A percentile compares a stretch with the other conserved stretches of the same genome.
These are phyloP conservation scores for Mytilinidion resinicola DNA, from an alignment of 495 filamentous ascomycete genomes.

Conservation along the genomic window DNA sequence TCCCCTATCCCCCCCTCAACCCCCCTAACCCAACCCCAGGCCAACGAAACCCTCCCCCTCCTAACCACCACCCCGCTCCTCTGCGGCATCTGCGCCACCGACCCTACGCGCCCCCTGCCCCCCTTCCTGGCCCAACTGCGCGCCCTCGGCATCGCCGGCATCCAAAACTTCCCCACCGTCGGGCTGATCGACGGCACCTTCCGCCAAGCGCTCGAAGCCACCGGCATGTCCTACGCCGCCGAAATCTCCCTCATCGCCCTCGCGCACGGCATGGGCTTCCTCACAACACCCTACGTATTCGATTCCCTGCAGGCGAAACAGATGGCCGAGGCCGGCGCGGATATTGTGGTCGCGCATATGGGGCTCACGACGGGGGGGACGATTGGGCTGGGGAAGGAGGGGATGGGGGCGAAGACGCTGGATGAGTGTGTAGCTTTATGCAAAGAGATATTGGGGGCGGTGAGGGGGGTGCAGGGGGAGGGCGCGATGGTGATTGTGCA, in stretches of 20 bases:
- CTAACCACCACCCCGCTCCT: conserved; percentile 56
- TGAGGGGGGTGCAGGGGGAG: conserved; percentile 45
- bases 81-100: conserved; percentile 61
- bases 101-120: conserved; percentile 56
- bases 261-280: conserved; percentile 50
- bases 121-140: conserved; percentile 52
- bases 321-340: conserved; percentile 60
- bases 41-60: conserved; percentile 47
- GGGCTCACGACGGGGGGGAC: conserved; percentile 59
- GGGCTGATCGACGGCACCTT: conserved; percentile 64
- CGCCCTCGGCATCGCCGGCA: conserved; percentile 55
- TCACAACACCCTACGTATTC: conserved; percentile 68
- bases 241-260: conserved; percentile 59
- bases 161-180: conserved; percentile 70
- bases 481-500: conserved; percentile 60
- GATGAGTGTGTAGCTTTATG: conserved; percentile 55
- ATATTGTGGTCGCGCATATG: conserved; percentile 64
- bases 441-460: conserved; percentile 59
- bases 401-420: conserved; percentile 50
- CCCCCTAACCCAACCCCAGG: neutral
- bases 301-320: conserved; percentile 48
- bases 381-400: conserved; percentile 44
- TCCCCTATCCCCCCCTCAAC: neutral
- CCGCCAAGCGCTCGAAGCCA: conserved; percentile 60
- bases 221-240: conserved; percentile 57